phyloP scores from a whole-genome alignment of 2,329 filamentous ascomycete genomes.

The Fusarium buharicum region DNA sequence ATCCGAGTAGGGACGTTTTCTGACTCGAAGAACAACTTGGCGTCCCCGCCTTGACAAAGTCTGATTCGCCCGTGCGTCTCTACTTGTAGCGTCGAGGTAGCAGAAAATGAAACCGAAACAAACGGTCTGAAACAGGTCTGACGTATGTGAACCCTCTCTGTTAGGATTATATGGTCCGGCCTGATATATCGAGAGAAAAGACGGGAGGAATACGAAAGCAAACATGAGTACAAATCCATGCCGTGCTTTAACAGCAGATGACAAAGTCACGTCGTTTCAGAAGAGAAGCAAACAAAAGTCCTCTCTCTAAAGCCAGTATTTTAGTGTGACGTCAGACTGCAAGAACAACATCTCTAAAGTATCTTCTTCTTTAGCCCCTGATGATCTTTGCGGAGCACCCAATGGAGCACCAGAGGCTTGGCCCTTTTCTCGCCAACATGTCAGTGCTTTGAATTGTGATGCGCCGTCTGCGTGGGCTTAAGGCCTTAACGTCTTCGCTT shows the following conservation, averaged over 20 bases:
- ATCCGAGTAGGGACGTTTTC: not conserved
- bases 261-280: slow-evolving; percentile 28
- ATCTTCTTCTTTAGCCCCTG: slow-evolving; percentile 19
- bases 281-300: slow-evolving; percentile 21
- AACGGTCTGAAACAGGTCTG: slow-evolving; percentile 37
- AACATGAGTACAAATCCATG: slow-evolving; percentile 21
- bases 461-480: slow-evolving; percentile 20
- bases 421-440: slow-evolving; percentile 10
- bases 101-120: slow-evolving; percentile 38
- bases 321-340: slow-evolving; percentile 34
- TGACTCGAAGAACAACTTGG: slow-evolving; percentile 18
- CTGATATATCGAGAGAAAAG: not conserved
- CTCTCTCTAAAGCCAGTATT: not conserved
- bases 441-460: slow-evolving; percentile 34
- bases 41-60: slow-evolving; percentile 10
- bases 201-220: slow-evolving; percentile 14
- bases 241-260: slow-evolving; percentile 6
- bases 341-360: slow-evolving; percentile 1
- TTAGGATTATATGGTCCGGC: too few relatives aligned
- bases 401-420: slow-evolving; percentile 18
- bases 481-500: not conserved
- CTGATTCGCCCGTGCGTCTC: slow-evolving; percentile 18
- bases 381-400: slow-evolving; percentile 32
- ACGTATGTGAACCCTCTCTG: slow-evolving; percentile 5
- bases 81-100: not conserved